Conservation (phyloP, 306 rosid species). For the Pterocarpus santalinus region DNA sequence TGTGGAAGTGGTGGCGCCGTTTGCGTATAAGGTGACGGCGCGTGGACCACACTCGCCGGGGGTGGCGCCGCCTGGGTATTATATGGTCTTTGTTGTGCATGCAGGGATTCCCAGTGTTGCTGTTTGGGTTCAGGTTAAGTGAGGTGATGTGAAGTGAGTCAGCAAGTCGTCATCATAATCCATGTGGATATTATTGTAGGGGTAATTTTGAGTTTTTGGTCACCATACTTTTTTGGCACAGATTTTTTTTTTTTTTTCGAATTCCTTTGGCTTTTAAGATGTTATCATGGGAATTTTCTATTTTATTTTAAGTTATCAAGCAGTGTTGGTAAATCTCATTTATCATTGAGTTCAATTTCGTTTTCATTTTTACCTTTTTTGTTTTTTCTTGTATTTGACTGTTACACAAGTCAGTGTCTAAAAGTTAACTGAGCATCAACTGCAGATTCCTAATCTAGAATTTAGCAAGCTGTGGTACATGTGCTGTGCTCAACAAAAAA, state of each 20-base stretch:
- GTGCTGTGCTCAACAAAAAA: not conserved
- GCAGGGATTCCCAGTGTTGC: conserved; percentile 69
- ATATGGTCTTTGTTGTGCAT: conserved; percentile 72
- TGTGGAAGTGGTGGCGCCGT: conserved; percentile 38
- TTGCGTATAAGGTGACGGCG: conserved; percentile 53
- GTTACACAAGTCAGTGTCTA: too few species aligned
- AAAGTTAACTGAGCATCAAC: too few species aligned
- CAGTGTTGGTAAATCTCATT: conserved; percentile 24
- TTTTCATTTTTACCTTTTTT: not conserved
- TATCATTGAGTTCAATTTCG: not conserved
- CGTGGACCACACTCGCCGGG: conserved; percentile 57
- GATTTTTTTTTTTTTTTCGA: not conserved
- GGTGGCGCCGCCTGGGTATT: conserved; percentile 80
- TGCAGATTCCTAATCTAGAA: not conserved
- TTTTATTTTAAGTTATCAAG: conserved; percentile 37
- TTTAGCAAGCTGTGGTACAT: not conserved
- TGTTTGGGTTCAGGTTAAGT: conserved; percentile 69
- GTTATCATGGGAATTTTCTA: not conserved
- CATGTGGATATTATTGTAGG: not conserved
- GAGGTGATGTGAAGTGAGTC: conserved; percentile 19
- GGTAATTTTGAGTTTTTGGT: not conserved
- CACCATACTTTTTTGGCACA: conserved; percentile 6
- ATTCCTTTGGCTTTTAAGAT: not conserved
- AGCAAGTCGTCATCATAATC: not conserved
- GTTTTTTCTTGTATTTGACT: too few species aligned